Percentiles rank a stretch among this genome's conserved stretches.
Evolutionary conservation across 2,329 filamentous ascomycete species (phyloP).

Genomic region (Lasiodiplodia theobromae): DNA sequence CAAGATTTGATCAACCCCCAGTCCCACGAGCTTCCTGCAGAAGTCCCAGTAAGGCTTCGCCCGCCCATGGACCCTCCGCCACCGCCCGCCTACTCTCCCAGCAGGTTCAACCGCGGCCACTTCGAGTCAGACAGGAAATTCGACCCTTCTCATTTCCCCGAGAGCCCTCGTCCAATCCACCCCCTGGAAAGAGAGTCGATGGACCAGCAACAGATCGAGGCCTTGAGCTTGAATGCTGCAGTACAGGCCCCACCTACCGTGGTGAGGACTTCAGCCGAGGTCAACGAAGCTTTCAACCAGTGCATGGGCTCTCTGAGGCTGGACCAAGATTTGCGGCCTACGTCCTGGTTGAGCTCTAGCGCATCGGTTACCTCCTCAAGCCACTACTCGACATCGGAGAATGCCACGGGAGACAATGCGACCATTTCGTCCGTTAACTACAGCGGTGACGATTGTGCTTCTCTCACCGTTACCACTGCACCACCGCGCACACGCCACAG

Average conservation of each 20-base stretch:
- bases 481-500: constrained; percentile 25
- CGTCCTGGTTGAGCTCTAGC: constrained; percentile 12
- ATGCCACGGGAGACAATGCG: constrained; percentile 15
- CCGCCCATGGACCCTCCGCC: constrained; percentile 19
- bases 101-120: constrained; percentile 5
- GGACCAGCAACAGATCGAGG: constrained; percentile 16
- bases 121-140: constrained; percentile 18
- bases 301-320: constrained; percentile 10
- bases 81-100: constrained; percentile 28
- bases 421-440: constrained; percentile 15
- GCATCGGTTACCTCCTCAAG: constrained; percentile 14
- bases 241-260: not conserved
- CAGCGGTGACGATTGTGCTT: constrained; percentile 9
- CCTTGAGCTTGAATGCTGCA: constrained; percentile 3
- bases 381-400: constrained; percentile 19
- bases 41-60: constrained; percentile 20
- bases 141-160: constrained; percentile 21
- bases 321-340: not conserved
- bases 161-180: constrained; percentile 20
- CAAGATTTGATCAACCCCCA: constrained; percentile 20
- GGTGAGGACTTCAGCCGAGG: not conserved
- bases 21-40: constrained; percentile 18
- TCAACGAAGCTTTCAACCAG: constrained; percentile 24
- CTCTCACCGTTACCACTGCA: not conserved
- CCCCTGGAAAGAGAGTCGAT: constrained; percentile 24